A percentile compares a stretch with the other conserved stretches of the same genome.
phyloP scores from a whole-genome alignment of 345 rosid genomes.

The Eucalyptus leucophloia region DNA sequence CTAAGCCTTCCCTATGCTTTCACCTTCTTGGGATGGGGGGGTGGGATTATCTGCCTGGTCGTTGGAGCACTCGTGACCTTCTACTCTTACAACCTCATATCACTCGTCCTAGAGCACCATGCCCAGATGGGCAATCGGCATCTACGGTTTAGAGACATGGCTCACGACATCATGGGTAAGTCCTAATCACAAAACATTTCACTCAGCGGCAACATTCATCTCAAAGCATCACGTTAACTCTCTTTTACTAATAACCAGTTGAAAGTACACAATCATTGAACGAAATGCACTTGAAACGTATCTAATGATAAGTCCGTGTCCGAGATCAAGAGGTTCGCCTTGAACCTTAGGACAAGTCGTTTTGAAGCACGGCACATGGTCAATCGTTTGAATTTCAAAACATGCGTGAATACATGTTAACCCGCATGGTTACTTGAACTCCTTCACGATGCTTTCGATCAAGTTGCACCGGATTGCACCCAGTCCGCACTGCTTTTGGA shows the following conservation, averaged over 20 bases:
- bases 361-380: not conserved
- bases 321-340: not conserved
- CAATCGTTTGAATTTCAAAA: not conserved
- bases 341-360: not conserved
- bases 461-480: not conserved
- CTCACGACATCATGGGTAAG: slow-evolving; percentile 61
- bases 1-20: slow-evolving; percentile 84
- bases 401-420: not conserved
- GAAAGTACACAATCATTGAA: not conserved
- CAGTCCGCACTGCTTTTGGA: not conserved
- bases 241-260: not conserved
- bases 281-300: not conserved
- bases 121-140: slow-evolving; percentile 57
- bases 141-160: slow-evolving; percentile 88
- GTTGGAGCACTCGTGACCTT: slow-evolving; percentile 64
- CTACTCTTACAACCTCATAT: slow-evolving; percentile 70
- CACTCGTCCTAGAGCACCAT: slow-evolving; percentile 65
- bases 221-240: not conserved
- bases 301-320: not conserved
- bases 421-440: not conserved
- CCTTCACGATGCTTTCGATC: not conserved
- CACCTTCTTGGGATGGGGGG: slow-evolving; percentile 57
- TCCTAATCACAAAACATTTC: not conserved
- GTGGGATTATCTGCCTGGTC: slow-evolving; percentile 36
- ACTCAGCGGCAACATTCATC: not conserved